A percentile compares a stretch with the other conserved stretches of the same genome.
These are phyloP conservation scores for Simplicillium aogashimaense DNA, from an alignment of 2,329 filamentous ascomycete species.

Conservation along the genomic window DNA sequence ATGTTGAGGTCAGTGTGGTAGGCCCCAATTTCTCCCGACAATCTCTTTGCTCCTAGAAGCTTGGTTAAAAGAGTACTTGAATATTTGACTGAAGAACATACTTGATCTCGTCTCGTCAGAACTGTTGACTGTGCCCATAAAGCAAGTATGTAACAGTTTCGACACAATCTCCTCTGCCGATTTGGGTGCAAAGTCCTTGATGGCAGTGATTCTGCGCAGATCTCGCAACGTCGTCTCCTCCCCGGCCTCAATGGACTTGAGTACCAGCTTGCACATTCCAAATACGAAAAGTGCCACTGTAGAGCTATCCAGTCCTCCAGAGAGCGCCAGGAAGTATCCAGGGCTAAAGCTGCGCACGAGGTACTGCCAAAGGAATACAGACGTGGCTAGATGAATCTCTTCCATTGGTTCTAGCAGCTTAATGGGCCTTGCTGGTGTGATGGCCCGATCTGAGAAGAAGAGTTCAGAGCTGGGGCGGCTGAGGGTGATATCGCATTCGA, in stretches of 20 bases:
- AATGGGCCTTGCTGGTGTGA: constrained; percentile 8
- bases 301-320: constrained; percentile 8
- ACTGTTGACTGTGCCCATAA: constrained; percentile 59
- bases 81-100: constrained; percentile 23
- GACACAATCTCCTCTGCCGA: constrained; percentile 46
- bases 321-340: constrained; percentile 5
- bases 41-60: constrained; percentile 27
- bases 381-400: constrained; percentile 18
- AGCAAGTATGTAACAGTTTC: constrained; percentile 29
- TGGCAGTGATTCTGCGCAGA: constrained; percentile 14
- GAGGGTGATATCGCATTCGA: constrained; percentile 18
- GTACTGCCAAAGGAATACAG: constrained; percentile 43
- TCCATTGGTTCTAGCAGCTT: constrained; percentile 18
- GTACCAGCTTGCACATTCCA: constrained; percentile 45
- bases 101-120: constrained; percentile 56
- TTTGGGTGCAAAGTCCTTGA: constrained; percentile 33
- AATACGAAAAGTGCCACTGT: constrained; percentile 20
- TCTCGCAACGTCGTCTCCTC: constrained; percentile 15
- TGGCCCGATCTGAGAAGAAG: constrained; percentile 16
- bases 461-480: constrained; percentile 13
- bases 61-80: too few species aligned
- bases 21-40: constrained; percentile 53
- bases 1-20: constrained; percentile 69
- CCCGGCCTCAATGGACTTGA: constrained; percentile 34
- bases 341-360: constrained; percentile 44